Evolutionary conservation across 2,329 filamentous ascomycete species (phyloP), one percentile per base, ranked within the genome.

Genomic region (Ophiostoma himal-ulmi): DNA sequence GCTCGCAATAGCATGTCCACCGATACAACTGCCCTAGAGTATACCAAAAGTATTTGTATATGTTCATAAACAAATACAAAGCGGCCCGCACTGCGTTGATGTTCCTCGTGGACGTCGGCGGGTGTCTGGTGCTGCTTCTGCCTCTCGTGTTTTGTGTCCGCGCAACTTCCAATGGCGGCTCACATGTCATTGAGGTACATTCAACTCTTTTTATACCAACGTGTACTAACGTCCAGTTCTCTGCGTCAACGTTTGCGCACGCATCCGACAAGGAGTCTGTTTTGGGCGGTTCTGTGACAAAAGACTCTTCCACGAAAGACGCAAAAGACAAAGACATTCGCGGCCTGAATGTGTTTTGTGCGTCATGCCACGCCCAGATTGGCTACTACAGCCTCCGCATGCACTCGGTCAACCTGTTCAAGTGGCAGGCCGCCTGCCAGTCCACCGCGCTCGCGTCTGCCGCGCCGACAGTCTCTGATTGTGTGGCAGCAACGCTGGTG

Each of bases 11-110:
- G 82, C 81, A 77, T 85, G 83, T 82, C 80, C 83, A 88, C 83
- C 87, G 88, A 90, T 90, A 90, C 88, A 87, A 85, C 80, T 86
- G 83, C 86, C 88, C 88, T 76, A 90, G 75, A 90, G 78, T 72
- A 81, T 14, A 5, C 5, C 6, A 86, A 68, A 54, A 4, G 37
- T 7, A 52, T n/a, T n/a, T n/a, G n/a, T n/a, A n/a, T n/a, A n/a
- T 17, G 6, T n/a, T 22, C 48, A 8, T 68, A 0, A 11, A 34
- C 39, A 65, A 41, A 20, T 26, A 39, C 65, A 5, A 26, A 39
- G 44, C 36, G 26, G 2, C 26, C 54, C 2, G 26, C 11, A 10
- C 30, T 36, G 7, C 34, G 41, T 70, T 22, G 39, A 36, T 41
- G 37, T 70, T 20, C 39, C n/a, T 26, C 36, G 34, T 39, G 62